Percentiles rank a stretch among this genome's conserved stretches.
These are phyloP conservation scores for Leptosphaerulina australis DNA, from an alignment of 2,329 filamentous ascomycete genomes.

Conservation along the genomic window DNA sequence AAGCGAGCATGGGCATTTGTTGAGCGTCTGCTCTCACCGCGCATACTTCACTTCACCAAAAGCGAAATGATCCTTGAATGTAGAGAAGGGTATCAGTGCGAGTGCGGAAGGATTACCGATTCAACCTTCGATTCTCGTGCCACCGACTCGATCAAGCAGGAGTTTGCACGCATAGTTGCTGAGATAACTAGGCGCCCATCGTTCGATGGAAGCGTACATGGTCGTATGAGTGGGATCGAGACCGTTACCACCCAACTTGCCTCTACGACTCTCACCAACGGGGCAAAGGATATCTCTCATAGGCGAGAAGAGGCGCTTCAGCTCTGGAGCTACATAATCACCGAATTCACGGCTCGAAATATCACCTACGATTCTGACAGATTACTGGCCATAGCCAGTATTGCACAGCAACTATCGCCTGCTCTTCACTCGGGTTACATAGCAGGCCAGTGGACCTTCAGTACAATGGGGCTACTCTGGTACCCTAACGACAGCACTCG, in stretches of 20 bases:
- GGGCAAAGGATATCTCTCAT: constrained; percentile 20
- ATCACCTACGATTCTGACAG: constrained; percentile 44
- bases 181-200: constrained; percentile 22
- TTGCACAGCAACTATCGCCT: constrained; percentile 38
- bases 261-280: constrained; percentile 33
- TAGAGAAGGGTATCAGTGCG: constrained; percentile 44
- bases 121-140: constrained; percentile 38
- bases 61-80: constrained; percentile 49
- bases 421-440: constrained; percentile 42
- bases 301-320: constrained; percentile 40
- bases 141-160: constrained; percentile 45
- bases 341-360: constrained; percentile 44
- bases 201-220: constrained; percentile 10
- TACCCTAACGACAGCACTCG: constrained; percentile 40
- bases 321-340: constrained; percentile 45
- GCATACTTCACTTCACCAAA: constrained; percentile 43
- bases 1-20: constrained; percentile 44
- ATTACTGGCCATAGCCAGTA: constrained; percentile 38
- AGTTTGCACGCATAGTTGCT: constrained; percentile 35
- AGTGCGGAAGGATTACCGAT: constrained; percentile 45
- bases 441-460: constrained; percentile 47
- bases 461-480: constrained; percentile 44
- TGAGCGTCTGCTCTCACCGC: constrained; percentile 41
- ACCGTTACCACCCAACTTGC: constrained; percentile 41
- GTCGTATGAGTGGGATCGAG: constrained; percentile 22